A percentile compares a stretch with the other conserved stretches of the same genome.
Evolutionary conservation across 495 filamentous ascomycete genomes (phyloP).

Genomic region (Parathielavia hyrcaniae): DNA sequence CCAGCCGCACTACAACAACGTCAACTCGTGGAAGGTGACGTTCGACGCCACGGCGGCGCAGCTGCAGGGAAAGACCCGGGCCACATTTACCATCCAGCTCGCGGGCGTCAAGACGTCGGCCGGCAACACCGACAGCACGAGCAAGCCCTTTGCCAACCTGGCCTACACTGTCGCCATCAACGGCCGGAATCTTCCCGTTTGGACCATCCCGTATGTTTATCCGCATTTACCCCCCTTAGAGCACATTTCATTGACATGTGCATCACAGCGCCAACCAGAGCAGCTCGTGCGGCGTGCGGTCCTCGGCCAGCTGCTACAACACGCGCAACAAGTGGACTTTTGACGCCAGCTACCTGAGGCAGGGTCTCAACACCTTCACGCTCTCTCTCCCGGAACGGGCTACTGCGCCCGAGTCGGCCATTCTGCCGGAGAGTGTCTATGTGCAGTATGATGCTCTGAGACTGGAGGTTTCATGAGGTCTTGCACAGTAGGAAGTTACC

Average conservation of each 20-base stretch:
- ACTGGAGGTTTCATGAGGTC: not conserved
- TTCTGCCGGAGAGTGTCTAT: constrained; percentile 5
- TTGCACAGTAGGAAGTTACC: too few relatives aligned
- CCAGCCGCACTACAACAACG: constrained; percentile 4
- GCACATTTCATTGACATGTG: not conserved
- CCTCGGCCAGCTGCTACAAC: constrained; percentile 2
- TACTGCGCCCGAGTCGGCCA: not conserved
- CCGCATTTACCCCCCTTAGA: too few relatives aligned
- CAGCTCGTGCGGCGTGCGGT: constrained; percentile 1
- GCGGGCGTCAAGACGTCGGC: constrained; percentile 6
- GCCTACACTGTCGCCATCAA: constrained; percentile 2
- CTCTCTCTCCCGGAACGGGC: not conserved
- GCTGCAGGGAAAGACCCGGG: not conserved
- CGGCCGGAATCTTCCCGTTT: not conserved
- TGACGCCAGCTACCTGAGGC: not conserved
- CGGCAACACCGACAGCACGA: not conserved
- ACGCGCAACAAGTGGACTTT: constrained; percentile 5
- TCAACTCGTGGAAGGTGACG: constrained; percentile 2
- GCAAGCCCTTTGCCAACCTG: constrained; percentile 1
- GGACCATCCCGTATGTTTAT: constrained; percentile 6
- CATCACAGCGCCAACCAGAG: constrained; percentile 1
- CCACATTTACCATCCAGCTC: not conserved
- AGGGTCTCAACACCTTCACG: not conserved
- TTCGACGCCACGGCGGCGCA: not conserved
- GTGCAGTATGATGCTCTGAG: constrained; percentile 6